These are phyloP conservation scores for Chlamydomonas eustigma DNA, from an alignment of 139 green algal species.

Conservation along the genomic window DNA sequence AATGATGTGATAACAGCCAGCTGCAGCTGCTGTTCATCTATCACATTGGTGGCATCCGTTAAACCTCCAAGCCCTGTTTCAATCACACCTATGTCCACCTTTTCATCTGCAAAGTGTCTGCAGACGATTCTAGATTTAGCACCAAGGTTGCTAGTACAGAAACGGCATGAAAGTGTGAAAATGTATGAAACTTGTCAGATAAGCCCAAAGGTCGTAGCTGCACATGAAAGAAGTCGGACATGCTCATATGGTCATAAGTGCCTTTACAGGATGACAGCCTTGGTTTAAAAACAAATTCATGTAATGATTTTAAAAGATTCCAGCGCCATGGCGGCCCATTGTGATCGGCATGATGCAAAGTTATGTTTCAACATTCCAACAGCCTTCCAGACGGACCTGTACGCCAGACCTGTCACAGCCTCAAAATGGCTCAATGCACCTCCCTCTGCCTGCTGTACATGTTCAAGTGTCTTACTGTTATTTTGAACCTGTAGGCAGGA, in stretches of 20 bases:
- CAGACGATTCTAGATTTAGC: no score
- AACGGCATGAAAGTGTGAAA: neutral
- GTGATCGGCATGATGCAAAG: no score
- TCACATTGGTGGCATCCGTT: slow-evolving; percentile 83
- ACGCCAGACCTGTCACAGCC: slow-evolving; percentile 72
- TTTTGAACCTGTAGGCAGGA: no score
- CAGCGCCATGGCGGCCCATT: no score
- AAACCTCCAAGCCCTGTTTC: slow-evolving; percentile 79
- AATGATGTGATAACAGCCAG: slow-evolving; percentile 49
- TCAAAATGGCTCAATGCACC: slow-evolving; percentile 79
- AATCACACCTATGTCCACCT: slow-evolving; percentile 72
- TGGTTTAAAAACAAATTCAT: neutral
- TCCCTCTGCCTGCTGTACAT: slow-evolving; percentile 31
- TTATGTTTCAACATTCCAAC: no score
- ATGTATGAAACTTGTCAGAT: no score
- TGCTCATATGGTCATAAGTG: neutral
- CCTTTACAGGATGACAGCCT: neutral
- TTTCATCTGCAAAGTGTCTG: slow-evolving; percentile 62
- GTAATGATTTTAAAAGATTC: neutral
- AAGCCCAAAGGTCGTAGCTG: no score
- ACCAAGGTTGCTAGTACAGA: no score
- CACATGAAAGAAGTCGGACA: no score
- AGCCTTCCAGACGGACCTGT: slow-evolving; percentile 25
- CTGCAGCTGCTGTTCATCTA: slow-evolving; percentile 35
- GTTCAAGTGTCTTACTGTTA: no score